Percentiles rank a stretch among this genome's conserved stretches.
phyloP scores from a whole-genome alignment of 2,329 filamentous ascomycete species.

The Aspergillus tanneri region DNA sequence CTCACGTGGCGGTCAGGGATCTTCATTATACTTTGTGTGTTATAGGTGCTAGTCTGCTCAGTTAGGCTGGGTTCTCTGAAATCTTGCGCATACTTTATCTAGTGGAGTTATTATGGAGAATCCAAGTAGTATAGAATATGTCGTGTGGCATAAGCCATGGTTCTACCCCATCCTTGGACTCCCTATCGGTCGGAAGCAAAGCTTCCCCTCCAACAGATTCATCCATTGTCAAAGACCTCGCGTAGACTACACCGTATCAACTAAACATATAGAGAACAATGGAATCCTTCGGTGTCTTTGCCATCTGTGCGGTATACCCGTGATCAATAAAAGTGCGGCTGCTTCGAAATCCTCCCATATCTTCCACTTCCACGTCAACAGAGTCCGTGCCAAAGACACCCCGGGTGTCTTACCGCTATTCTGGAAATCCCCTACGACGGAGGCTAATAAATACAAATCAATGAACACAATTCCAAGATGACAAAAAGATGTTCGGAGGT shows the following conservation, averaged over 20 bases:
- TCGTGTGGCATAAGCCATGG: too few species aligned
- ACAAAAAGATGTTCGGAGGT: too few species aligned
- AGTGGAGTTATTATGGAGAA: too few species aligned
- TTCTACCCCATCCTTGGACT: too few species aligned
- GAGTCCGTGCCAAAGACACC: background rate
- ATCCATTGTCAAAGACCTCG: background rate
- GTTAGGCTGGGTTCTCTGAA: too few species aligned
- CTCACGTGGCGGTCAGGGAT: constrained; percentile 35
- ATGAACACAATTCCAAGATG: too few species aligned
- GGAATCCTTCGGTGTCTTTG: background rate
- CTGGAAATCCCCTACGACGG: background rate
- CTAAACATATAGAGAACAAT: background rate
- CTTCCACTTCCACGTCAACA: background rate
- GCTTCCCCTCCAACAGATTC: background rate
- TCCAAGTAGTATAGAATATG: too few species aligned
- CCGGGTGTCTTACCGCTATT: constrained; percentile 7
- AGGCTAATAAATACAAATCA: too few species aligned
- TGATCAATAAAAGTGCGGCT: background rate
- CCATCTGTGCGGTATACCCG: background rate
- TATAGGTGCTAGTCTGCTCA: background rate
- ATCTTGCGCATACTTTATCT: too few species aligned
- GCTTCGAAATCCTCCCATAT: too few species aligned
- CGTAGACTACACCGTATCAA: background rate
- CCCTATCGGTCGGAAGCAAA: too few species aligned
- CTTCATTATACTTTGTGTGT: constrained; percentile 2